Percentiles rank a stretch among this genome's conserved stretches.
These are phyloP conservation scores for Cercospora sojina DNA, from an alignment of 2,329 filamentous ascomycete species.

Conservation along the genomic window DNA sequence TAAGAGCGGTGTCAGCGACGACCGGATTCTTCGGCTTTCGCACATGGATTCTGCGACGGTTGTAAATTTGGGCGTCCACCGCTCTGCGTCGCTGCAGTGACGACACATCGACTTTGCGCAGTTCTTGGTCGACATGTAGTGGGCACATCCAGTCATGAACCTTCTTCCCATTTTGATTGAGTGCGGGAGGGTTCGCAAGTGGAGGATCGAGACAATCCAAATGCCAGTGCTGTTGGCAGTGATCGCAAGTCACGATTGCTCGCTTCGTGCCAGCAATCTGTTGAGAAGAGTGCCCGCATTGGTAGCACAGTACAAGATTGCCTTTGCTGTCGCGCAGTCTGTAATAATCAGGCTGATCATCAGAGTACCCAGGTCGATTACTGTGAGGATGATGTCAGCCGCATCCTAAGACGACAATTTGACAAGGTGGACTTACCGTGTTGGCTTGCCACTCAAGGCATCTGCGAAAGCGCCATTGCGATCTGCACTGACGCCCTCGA, in stretches of 20 bases:
- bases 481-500: constrained; percentile 75
- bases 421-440: constrained; percentile 51
- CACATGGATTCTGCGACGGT: constrained; percentile 43
- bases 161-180: constrained; percentile 51
- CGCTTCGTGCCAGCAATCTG: constrained; percentile 52
- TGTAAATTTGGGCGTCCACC: constrained; percentile 46
- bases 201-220: constrained; percentile 88
- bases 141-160: constrained; percentile 83
- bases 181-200: constrained; percentile 71
- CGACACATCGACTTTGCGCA: constrained; percentile 56
- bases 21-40: constrained; percentile 52
- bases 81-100: constrained; percentile 25
- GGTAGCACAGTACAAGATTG: constrained; percentile 72
- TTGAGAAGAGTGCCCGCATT: constrained; percentile 65
- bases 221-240: constrained; percentile 82
- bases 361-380: constrained; percentile 42
- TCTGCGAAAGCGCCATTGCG: constrained; percentile 80
- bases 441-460: constrained; percentile 54
- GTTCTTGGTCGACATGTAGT: constrained; percentile 75
- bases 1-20: constrained; percentile 49
- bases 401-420: background rate
- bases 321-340: constrained; percentile 64
- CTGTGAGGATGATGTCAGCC: constrained; percentile 21
- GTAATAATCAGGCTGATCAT: constrained; percentile 42
- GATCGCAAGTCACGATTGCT: constrained; percentile 82